These are phyloP conservation scores for Paratrypanosoma confusum DNA, from an alignment of 208 protist species.

Conservation along the genomic window DNA sequence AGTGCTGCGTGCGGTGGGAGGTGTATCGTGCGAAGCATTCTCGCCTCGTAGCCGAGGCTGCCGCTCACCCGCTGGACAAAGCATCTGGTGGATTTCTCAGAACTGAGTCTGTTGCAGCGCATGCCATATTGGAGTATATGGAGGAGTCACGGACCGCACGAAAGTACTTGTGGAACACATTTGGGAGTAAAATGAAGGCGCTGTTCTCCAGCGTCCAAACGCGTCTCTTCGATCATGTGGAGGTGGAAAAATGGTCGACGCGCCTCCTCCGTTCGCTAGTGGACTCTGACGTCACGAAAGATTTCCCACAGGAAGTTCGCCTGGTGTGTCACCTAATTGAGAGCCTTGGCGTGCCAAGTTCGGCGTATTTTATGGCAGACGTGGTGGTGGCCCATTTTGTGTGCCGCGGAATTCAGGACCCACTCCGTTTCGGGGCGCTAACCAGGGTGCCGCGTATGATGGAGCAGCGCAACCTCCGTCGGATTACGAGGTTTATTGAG, in stretches of 20 bases:
- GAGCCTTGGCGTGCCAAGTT: too few relatives aligned
- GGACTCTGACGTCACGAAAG: background rate
- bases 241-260: background rate
- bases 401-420: background rate
- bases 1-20: conserved; percentile 1
- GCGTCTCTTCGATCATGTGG: background rate
- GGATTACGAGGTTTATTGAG: background rate
- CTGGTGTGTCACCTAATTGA: too few relatives aligned
- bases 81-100: conserved; percentile 10
- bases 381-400: conserved; percentile 3
- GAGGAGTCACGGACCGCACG: background rate
- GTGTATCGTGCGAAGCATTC: conserved; percentile 1
- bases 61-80: background rate
- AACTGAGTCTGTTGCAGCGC: conserved; percentile 1
- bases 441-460: background rate
- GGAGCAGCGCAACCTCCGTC: conserved; percentile 1
- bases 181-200: background rate
- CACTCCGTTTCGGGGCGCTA: background rate
- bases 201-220: background rate
- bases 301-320: conserved; percentile 1
- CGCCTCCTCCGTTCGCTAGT: conserved; percentile 1
- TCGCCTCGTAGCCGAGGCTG: background rate
- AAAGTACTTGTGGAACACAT: background rate
- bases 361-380: conserved; percentile 2
- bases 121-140: conserved; percentile 1